These are phyloP conservation scores for Calonectria henricotiae DNA, from an alignment of 2,329 filamentous ascomycete species.

Conservation along the genomic window DNA sequence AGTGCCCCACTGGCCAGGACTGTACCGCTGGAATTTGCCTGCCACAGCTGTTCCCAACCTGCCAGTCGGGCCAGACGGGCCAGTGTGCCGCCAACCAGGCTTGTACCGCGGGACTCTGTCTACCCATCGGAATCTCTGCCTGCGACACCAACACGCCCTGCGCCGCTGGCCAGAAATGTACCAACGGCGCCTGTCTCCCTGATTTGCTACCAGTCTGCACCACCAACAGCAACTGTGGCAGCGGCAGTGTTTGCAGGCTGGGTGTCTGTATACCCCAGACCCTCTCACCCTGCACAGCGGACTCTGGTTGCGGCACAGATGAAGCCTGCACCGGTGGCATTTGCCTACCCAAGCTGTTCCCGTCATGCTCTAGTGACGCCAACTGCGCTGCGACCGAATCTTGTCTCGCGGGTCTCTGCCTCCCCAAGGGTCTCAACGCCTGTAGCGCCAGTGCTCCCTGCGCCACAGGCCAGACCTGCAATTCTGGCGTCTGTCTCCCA, in stretches of 20 bases:
- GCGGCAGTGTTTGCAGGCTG: slow-evolving; percentile 1
- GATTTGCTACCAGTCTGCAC: not conserved
- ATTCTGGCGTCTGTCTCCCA: slow-evolving; percentile 27
- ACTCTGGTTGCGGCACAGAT: not conserved
- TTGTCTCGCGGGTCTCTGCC: slow-evolving; percentile 21
- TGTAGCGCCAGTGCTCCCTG: slow-evolving; percentile 1
- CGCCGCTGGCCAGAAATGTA: slow-evolving; percentile 17
- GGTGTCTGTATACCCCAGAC: slow-evolving; percentile 17
- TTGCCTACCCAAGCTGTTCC: slow-evolving; percentile 12
- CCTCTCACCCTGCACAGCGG: not conserved
- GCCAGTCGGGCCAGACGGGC: slow-evolving; percentile 5
- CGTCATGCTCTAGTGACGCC: not conserved
- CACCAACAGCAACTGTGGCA: slow-evolving; percentile 1
- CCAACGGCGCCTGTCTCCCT: slow-evolving; percentile 20
- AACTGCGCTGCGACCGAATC: not conserved
- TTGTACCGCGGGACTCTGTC: slow-evolving; percentile 24
- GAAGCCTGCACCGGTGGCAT: slow-evolving; percentile 19
- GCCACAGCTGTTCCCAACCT: slow-evolving; percentile 11
- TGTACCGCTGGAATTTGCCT: slow-evolving; percentile 26
- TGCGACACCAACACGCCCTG: slow-evolving; percentile 11
- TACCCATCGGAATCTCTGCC: not conserved
- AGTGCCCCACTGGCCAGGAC: slow-evolving; percentile 6
- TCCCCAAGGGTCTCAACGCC: not conserved
- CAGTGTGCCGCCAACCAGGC: slow-evolving; percentile 13
- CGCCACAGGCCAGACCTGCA: slow-evolving; percentile 13